Evolutionary conservation across 768 basidiomycete species (phyloP).

Genomic region (Lactarius hengduanensis): DNA sequence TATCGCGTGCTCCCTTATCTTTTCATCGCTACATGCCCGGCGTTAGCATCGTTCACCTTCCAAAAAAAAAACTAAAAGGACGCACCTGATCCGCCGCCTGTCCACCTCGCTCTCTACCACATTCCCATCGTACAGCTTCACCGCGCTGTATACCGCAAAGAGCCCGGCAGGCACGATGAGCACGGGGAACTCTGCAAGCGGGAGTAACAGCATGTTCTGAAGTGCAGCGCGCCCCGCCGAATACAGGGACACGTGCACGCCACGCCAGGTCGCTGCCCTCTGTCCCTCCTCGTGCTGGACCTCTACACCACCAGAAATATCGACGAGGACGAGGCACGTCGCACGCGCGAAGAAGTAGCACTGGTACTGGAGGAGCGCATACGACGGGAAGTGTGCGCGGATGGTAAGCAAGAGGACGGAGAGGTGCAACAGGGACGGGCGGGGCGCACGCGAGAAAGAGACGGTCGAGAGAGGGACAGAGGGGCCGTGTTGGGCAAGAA

Average conservation of each 20-base stretch:
- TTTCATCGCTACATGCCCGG: slow-evolving; percentile 20
- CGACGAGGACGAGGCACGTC: slow-evolving; percentile 20
- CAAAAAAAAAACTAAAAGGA: background rate
- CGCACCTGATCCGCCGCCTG: slow-evolving; percentile 26
- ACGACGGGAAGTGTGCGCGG: slow-evolving; percentile 26
- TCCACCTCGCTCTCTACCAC: slow-evolving; percentile 18
- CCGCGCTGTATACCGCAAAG: slow-evolving; percentile 27
- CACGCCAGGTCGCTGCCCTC: slow-evolving; percentile 27
- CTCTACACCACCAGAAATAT: slow-evolving; percentile 19
- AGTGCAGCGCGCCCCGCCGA: slow-evolving; percentile 24
- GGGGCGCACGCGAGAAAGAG: slow-evolving; percentile 16
- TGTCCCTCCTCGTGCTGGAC: slow-evolving; percentile 15
- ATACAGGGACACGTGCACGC: slow-evolving; percentile 27
- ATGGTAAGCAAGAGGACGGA: slow-evolving; percentile 26
- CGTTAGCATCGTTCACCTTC: slow-evolving; percentile 4
- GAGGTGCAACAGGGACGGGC: slow-evolving; percentile 26
- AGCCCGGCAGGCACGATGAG: slow-evolving; percentile 28
- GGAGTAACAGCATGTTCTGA: slow-evolving; percentile 29
- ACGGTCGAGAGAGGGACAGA: slow-evolving; percentile 21
- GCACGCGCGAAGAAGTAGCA: slow-evolving; percentile 30
- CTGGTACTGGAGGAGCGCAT: slow-evolving; percentile 27
- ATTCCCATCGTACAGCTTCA: slow-evolving; percentile 27
- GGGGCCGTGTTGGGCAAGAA: slow-evolving; percentile 21
- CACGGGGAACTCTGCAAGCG: slow-evolving; percentile 22
- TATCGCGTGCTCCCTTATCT: slow-evolving; percentile 24